Evolutionary conservation across 306 rosid genomes (phyloP).

Genomic region (Quercus robur): DNA sequence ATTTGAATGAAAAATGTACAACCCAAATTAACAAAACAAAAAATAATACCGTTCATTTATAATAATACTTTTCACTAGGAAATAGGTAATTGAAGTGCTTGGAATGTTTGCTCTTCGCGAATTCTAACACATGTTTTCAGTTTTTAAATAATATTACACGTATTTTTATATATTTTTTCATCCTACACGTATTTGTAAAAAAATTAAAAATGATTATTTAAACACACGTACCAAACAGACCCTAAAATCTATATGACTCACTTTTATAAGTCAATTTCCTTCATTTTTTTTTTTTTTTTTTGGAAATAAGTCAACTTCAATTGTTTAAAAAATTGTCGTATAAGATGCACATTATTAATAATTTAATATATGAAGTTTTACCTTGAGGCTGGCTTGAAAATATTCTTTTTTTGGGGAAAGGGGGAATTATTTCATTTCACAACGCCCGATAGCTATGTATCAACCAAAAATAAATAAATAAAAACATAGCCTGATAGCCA

Average conservation of each 20-base stretch:
- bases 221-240: accelerated
- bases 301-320: neutral
- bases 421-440: too few relatives aligned
- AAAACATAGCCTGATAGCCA: neutral
- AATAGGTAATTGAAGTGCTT: neutral
- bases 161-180: too few relatives aligned
- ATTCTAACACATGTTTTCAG: neutral
- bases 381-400: neutral
- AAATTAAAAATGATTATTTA: accelerated
- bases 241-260: neutral
- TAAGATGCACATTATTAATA: neutral
- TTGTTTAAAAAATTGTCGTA: neutral
- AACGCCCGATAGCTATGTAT: too few relatives aligned
- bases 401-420: neutral
- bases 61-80: neutral
- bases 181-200: accelerated
- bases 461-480: too few relatives aligned
- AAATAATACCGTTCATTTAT: neutral
- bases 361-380: neutral
- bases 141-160: too few relatives aligned
- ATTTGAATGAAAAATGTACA: too few relatives aligned
- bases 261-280: neutral
- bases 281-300: neutral
- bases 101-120: neutral
- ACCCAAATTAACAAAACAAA: too few relatives aligned